Conservation (phyloP, 306 rosid species). For the Citrullus colocynthis region DNA sequence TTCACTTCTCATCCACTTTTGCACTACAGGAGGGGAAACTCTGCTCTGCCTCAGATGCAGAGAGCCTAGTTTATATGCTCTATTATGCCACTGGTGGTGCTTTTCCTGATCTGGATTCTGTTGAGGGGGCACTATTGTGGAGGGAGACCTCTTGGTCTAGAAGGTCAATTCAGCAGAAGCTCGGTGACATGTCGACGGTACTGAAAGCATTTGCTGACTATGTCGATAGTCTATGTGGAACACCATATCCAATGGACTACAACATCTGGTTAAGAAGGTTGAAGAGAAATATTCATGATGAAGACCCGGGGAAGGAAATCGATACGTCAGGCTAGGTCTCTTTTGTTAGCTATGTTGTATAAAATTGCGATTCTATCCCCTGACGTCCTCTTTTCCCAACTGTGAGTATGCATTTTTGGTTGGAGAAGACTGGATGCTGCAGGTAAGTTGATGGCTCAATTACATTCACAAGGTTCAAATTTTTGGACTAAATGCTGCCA, state of each 20-base stretch:
- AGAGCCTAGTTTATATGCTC: slow-evolving; percentile 92
- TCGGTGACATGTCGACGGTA: slow-evolving; percentile 76
- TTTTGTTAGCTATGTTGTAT: not conserved
- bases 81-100: slow-evolving; percentile 70
- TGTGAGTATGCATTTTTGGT: not conserved
- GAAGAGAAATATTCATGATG: slow-evolving; percentile 63
- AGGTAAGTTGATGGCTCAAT: not conserved
- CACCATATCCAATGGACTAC: slow-evolving; percentile 90
- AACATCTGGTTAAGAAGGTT: slow-evolving; percentile 88
- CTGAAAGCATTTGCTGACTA: slow-evolving; percentile 93
- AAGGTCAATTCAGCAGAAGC: slow-evolving; percentile 86
- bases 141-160: slow-evolving; percentile 92
- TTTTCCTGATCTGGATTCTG: slow-evolving; percentile 76
- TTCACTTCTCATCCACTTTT: slow-evolving; percentile 82
- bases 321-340: slow-evolving; percentile 38
- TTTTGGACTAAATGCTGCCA: not conserved
- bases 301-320: slow-evolving; percentile 76
- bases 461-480: not conserved
- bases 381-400: not conserved
- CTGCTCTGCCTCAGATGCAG: slow-evolving; percentile 96
- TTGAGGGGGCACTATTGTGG: slow-evolving; percentile 93
- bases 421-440: not conserved
- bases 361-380: not conserved
- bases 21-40: slow-evolving; percentile 94
- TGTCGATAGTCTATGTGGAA: slow-evolving; percentile 95